These are phyloP conservation scores for Colletotrichum sp. DNA, from an alignment of 2,329 filamentous ascomycete genomes.

Conservation along the genomic window DNA sequence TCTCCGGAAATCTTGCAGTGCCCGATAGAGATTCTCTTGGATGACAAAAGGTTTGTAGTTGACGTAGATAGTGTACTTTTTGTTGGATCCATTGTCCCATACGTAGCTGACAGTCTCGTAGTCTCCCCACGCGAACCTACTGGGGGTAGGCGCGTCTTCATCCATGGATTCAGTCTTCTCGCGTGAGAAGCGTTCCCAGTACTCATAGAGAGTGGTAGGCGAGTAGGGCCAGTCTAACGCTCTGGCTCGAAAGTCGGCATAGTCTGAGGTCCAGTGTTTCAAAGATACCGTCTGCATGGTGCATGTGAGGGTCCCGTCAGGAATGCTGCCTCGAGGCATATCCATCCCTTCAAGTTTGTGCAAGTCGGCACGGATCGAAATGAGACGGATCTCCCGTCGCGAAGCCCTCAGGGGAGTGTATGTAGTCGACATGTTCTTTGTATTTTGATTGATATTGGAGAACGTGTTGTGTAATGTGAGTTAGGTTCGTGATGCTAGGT, in stretches of 20 bases:
- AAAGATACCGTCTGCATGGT: not conserved
- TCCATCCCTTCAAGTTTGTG: fast-evolving
- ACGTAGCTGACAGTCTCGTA: not conserved
- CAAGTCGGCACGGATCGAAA: not conserved
- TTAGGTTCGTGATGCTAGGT: too few species aligned
- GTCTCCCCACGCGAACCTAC: not conserved
- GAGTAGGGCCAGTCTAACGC: not conserved
- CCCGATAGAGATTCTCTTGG: not conserved
- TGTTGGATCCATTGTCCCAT: not conserved
- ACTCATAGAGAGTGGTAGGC: not conserved
- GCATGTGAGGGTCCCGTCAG: not conserved
- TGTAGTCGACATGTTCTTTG: not conserved
- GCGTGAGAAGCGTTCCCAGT: not conserved
- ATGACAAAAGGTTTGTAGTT: not conserved
- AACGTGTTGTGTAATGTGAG: not conserved
- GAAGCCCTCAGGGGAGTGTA: fast-evolving
- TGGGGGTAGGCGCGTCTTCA: not conserved
- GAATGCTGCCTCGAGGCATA: not conserved
- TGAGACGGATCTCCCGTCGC: not conserved
- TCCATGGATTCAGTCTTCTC: fast-evolving
- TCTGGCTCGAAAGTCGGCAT: not conserved
- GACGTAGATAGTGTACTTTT: not conserved
- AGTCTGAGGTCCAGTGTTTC: not conserved
- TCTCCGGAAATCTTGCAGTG: not conserved
- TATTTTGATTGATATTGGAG: too few species aligned